Evolutionary conservation across 345 rosid genomes (phyloP).

Genomic region (Adansonia digitata): DNA sequence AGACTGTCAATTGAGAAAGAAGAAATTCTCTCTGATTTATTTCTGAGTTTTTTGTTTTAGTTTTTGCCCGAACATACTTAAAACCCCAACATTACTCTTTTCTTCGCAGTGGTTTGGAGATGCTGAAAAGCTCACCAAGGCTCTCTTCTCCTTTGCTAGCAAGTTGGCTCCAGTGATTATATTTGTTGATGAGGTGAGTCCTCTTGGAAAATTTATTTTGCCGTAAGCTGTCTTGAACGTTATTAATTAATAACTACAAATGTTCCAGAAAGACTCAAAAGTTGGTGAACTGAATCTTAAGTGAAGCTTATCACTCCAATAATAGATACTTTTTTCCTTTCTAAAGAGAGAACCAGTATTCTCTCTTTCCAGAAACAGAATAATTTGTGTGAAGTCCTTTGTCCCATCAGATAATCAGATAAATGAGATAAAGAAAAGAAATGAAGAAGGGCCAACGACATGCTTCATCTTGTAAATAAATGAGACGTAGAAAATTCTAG

Average conservation of each 20-base stretch:
- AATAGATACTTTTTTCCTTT: neutral
- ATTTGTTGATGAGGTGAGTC: constrained; percentile 91
- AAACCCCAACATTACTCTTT: constrained; percentile 4
- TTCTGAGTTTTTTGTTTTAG: neutral
- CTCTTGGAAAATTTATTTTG: neutral
- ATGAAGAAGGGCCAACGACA: neutral
- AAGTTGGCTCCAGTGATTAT: constrained; percentile 90
- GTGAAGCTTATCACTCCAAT: neutral
- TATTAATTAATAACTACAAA: too few relatives aligned
- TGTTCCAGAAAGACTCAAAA: neutral
- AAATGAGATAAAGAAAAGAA: neutral
- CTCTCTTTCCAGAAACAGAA: neutral
- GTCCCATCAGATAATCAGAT: neutral
- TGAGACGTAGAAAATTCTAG: neutral
- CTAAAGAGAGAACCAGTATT: neutral
- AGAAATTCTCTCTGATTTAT: neutral
- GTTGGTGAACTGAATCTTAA: neutral
- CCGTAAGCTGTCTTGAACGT: neutral
- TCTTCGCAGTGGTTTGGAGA: constrained; percentile 94
- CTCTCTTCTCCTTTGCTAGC: constrained; percentile 91
- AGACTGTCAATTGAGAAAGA: neutral
- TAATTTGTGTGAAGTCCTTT: neutral
- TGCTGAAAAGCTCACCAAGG: constrained; percentile 96
- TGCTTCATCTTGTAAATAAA: neutral
- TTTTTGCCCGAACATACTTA: neutral